phyloP scores from a whole-genome alignment of 306 rosid species.

The Lupinus albus region DNA sequence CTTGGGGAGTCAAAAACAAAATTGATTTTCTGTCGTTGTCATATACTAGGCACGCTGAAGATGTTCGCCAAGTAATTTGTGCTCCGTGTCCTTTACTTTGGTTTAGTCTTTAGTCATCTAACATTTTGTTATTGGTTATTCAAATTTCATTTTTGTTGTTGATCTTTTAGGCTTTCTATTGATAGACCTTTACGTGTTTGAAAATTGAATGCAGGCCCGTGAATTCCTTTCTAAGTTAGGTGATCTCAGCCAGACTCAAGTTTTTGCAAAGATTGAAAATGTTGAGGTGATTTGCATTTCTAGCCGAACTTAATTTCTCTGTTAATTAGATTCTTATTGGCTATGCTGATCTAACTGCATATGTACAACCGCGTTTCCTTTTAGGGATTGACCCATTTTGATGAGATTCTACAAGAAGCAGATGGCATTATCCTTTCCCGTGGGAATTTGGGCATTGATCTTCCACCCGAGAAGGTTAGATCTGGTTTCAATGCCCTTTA shows the following conservation, averaged over 20 bases:
- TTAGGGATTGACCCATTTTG: slow-evolving; percentile 87
- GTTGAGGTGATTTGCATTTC: slow-evolving; percentile 63
- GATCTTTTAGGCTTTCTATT: slow-evolving; percentile 33
- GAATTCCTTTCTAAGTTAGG: slow-evolving; percentile 74
- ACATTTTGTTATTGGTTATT: slow-evolving; percentile 29
- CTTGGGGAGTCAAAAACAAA: slow-evolving; percentile 82
- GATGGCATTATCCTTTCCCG: slow-evolving; percentile 94
- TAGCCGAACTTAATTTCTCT: slow-evolving; percentile 11
- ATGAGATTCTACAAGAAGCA: slow-evolving; percentile 91
- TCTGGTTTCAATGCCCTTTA: slow-evolving; percentile 18
- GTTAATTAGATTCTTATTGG: slow-evolving; percentile 22
- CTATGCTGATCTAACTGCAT: slow-evolving; percentile 28
- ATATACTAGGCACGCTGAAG: slow-evolving; percentile 85
- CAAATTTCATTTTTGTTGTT: neutral
- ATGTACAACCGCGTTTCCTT: slow-evolving; percentile 29
- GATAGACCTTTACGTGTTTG: slow-evolving; percentile 10
- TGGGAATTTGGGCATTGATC: slow-evolving; percentile 94
- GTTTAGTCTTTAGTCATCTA: slow-evolving; percentile 12
- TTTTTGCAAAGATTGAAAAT: slow-evolving; percentile 89
- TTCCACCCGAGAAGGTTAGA: slow-evolving; percentile 93
- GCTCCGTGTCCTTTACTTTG: slow-evolving; percentile 31
- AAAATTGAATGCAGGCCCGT: slow-evolving; percentile 80
- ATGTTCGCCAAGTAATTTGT: slow-evolving; percentile 72
- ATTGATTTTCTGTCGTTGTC: slow-evolving; percentile 92
- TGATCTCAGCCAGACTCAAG: slow-evolving; percentile 79